phyloP scores from a whole-genome alignment of 1,139 yeast species.

The Candida neerlandica region DNA sequence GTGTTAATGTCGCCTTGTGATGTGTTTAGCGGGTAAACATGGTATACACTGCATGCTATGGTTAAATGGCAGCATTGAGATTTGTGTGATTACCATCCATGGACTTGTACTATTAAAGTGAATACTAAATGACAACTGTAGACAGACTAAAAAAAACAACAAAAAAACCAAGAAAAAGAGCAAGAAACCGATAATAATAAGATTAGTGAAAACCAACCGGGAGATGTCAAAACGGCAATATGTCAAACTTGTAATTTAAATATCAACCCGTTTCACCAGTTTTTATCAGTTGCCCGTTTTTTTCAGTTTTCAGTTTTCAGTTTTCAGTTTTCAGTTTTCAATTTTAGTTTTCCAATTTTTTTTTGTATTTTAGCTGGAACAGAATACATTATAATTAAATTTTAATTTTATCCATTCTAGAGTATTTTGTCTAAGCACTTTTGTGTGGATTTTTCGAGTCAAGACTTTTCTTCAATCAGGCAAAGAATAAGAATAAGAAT shows the following conservation, averaged over 20 bases:
- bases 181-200: not conserved
- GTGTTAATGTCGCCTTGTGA: not conserved
- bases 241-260: not conserved
- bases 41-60: not conserved
- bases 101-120: not conserved
- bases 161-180: not conserved
- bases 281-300: not conserved
- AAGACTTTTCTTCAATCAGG: not conserved
- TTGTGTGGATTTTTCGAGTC: not conserved
- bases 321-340: not conserved
- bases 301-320: not conserved
- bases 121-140: not conserved
- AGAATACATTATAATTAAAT: too few relatives aligned
- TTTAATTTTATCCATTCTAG: too few relatives aligned
- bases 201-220: not conserved
- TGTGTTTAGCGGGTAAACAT: not conserved
- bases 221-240: not conserved
- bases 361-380: not conserved
- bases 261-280: not conserved
- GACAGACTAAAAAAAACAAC: not conserved
- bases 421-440: not conserved
- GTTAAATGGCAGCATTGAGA: too few relatives aligned
- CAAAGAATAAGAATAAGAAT: too few relatives aligned
- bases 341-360: not conserved
- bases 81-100: not conserved